Base-by-base conservation (phyloP, 345 rosid species). In the Citrus maxima region DNA sequence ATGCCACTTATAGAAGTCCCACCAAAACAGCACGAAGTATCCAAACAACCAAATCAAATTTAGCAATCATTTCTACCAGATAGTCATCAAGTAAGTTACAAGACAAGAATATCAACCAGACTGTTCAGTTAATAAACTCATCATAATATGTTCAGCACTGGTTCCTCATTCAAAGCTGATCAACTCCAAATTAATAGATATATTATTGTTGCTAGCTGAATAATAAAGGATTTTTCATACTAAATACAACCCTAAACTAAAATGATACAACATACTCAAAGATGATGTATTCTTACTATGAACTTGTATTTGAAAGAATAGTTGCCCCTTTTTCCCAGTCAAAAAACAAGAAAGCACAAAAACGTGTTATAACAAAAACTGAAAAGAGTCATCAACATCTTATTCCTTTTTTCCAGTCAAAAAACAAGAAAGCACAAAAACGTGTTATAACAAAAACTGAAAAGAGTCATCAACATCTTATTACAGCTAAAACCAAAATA, bases 1-100 rank as follows among this genome's bases (percentile, higher is more conserved):
- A 62, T 55, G 81, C 67, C 70, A 77, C 30, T 34, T 75, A 56
- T 55, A 70, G 21, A 34, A 77, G 7, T 30, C 27, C 70, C 37
- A 42, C 27, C 38, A 62, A 64, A 58, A 74, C 34, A 49, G 51
- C 77, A 35, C 40, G 54, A 46, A 72, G 70, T 22, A 75, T n/a
- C 49, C 51, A 37, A 64, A 55, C 7, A 12, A 3, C 30, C 10
- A 58, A 24, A 59, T 58, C 46, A 46, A 38, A 35, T 25, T 49
- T 21, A 24, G 35, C 10, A 59, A 79, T 76, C 35, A 58, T 77
- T 58, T 55, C 0, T 5, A 49, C 67, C 12, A 3, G 49, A 66
- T 2, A 34, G 38, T n/a, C 2, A 46, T 32, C 21, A 69, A 62
- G 55, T 38, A 69, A 54, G 40, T 38, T 40, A 22, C 73, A 65